phyloP scores from a whole-genome alignment of 2,329 filamentous ascomycete genomes.

The Hymenoscyphus fructigenus region DNA sequence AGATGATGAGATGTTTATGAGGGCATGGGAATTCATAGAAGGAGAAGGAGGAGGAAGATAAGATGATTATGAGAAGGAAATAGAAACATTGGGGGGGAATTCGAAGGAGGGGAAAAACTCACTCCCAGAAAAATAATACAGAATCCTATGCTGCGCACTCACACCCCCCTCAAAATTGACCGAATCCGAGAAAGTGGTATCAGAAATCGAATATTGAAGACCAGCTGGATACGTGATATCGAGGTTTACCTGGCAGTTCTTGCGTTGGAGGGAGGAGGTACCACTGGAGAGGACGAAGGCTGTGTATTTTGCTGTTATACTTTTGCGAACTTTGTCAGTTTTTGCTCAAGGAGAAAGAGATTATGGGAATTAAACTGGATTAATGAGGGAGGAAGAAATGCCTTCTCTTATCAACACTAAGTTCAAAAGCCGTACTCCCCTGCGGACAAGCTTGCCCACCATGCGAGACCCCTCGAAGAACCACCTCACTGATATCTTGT shows the following conservation, averaged over 20 bases:
- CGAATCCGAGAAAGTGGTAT: slow-evolving; percentile 11
- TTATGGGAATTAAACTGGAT: too few species aligned
- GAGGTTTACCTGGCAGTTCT: slow-evolving; percentile 16
- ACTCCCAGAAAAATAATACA: slow-evolving; percentile 15
- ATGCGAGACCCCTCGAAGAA: not conserved
- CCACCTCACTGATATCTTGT: not conserved
- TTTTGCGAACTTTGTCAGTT: not conserved
- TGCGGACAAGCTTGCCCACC: slow-evolving; percentile 8
- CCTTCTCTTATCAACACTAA: slow-evolving; percentile 4
- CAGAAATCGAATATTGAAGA: slow-evolving; percentile 10
- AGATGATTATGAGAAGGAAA: too few species aligned
- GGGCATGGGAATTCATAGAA: too few species aligned
- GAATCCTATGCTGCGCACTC: slow-evolving; percentile 5
- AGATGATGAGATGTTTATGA: too few species aligned
- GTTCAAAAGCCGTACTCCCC: not conserved
- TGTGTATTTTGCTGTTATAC: slow-evolving; percentile 9
- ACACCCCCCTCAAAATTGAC: slow-evolving; percentile 11
- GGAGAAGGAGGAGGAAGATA: too few species aligned
- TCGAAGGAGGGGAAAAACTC: not conserved
- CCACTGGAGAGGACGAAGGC: not conserved
- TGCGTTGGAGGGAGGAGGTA: not conserved
- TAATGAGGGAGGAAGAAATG: not conserved
- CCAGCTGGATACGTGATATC: slow-evolving; percentile 12
- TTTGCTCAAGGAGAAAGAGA: too few species aligned
- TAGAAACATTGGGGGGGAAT: too few species aligned